Conservation (phyloP, 805 yeast genomes). For the Starmera dryadoides region DNA sequence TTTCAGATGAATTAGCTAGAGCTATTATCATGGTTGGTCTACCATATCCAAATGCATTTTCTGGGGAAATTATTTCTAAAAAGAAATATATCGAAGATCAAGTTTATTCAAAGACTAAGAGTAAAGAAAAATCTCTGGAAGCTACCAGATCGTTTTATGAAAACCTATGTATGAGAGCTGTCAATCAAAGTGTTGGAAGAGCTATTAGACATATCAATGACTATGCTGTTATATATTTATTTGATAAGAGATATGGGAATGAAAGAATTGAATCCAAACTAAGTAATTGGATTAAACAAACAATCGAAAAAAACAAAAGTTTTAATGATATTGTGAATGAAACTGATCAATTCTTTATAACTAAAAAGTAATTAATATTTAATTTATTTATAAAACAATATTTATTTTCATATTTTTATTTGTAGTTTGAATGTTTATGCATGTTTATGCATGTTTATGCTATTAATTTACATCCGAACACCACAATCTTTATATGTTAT, state of each 20-base stretch:
- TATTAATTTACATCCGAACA: background rate
- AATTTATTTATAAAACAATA: no score
- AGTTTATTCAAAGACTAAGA: constrained; percentile 40
- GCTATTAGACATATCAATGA: constrained; percentile 82
- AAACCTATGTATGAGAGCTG: constrained; percentile 82
- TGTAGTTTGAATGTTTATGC: no score
- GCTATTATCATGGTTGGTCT: constrained; percentile 82
- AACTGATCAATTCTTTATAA: constrained; percentile 16
- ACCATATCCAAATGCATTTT: constrained; percentile 80
- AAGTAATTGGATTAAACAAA: constrained; percentile 66
- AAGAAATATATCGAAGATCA: constrained; percentile 52
- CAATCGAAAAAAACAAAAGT: constrained; percentile 20
- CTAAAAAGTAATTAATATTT: background rate
- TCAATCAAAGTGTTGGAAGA: constrained; percentile 89
- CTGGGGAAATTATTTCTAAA: constrained; percentile 76
- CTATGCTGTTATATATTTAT: constrained; percentile 64
- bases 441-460: background rate
- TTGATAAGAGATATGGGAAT: constrained; percentile 56
- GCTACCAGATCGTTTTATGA: constrained; percentile 60
- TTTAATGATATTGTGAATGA: constrained; percentile 12
- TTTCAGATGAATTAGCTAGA: constrained; percentile 80
- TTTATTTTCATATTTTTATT: no score
- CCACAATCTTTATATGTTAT: background rate
- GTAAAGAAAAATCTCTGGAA: constrained; percentile 35
- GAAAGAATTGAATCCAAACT: constrained; percentile 47